A percentile compares a stretch with the other conserved stretches of the same genome.
Evolutionary conservation across 306 rosid species (phyloP).

Genomic region (Dicorynia guianensis): DNA sequence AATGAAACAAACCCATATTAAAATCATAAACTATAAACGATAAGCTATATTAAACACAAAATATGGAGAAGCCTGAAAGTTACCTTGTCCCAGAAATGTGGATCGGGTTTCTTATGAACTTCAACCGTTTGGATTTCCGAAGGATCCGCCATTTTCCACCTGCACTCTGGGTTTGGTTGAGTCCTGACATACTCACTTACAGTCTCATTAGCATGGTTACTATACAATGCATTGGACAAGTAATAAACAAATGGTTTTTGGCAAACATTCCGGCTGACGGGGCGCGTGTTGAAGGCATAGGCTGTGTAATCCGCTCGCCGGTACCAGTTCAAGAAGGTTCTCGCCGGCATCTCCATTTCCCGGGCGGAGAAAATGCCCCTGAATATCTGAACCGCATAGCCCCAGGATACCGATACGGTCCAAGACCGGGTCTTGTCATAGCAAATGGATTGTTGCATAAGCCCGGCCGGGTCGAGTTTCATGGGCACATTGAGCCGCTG

Average conservation of each 20-base stretch:
- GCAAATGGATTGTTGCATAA: conserved; percentile 80
- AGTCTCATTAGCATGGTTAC: conserved; percentile 30
- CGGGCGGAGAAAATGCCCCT: conserved; percentile 61
- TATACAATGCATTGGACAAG: conserved; percentile 32
- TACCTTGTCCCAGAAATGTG: conserved; percentile 75
- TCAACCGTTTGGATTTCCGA: conserved; percentile 45
- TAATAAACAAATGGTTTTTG: conserved; percentile 65
- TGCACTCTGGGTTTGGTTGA: conserved; percentile 46
- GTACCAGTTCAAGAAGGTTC: conserved; percentile 77
- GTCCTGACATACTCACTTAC: conserved; percentile 45
- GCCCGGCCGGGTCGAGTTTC: conserved; percentile 63
- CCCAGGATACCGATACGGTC: conserved; percentile 82
- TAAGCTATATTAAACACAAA: not conserved
- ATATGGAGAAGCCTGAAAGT: not conserved
- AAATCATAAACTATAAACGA: not conserved
- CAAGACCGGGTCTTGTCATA: conserved; percentile 63
- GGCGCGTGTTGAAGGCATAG: conserved; percentile 67
- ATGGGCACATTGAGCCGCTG: conserved; percentile 53
- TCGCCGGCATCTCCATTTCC: conserved; percentile 71
- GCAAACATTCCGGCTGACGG: conserved; percentile 50
- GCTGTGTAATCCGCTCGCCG: conserved; percentile 52
- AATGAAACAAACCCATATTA: conserved; percentile 25
- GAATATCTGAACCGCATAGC: conserved; percentile 73
- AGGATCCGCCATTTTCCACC: conserved; percentile 70
- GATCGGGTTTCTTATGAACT: conserved; percentile 62